These are phyloP conservation scores for Coleophoma cylindrospora DNA, from an alignment of 2,329 filamentous ascomycete species.

Conservation along the genomic window DNA sequence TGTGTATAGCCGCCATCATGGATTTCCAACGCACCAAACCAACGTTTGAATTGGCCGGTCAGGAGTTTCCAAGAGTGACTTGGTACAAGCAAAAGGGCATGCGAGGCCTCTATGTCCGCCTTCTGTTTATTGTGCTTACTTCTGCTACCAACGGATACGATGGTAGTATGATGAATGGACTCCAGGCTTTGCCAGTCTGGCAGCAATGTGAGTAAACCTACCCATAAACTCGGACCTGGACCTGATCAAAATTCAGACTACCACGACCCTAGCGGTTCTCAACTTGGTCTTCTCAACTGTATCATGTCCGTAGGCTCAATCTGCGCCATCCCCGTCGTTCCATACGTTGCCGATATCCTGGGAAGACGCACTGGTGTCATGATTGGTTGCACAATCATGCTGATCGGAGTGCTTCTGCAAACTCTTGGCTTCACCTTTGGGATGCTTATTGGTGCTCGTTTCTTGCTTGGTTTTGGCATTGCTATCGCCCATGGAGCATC, in stretches of 20 bases:
- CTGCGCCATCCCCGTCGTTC: constrained; percentile 38
- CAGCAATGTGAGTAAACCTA: constrained; percentile 24
- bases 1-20: too few relatives aligned
- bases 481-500: constrained; percentile 22
- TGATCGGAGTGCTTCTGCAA: constrained; percentile 38
- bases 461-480: constrained; percentile 30
- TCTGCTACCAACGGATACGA: constrained; percentile 51
- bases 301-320: constrained; percentile 45
- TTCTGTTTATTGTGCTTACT: constrained; percentile 26
- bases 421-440: constrained; percentile 30
- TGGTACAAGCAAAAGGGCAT: constrained; percentile 50
- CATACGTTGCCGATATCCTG: constrained; percentile 41
- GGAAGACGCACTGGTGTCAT: constrained; percentile 42
- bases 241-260: constrained; percentile 6
- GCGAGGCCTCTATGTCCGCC: constrained; percentile 48
- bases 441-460: constrained; percentile 38
- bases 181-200: constrained; percentile 37
- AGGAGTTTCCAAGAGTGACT: constrained; percentile 26
- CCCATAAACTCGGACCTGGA: background rate
- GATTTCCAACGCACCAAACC: too few relatives aligned
- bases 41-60: constrained; percentile 11
- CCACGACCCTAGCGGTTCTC: constrained; percentile 21
- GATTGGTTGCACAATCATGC: constrained; percentile 39
- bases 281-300: constrained; percentile 37
- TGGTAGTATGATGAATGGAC: constrained; percentile 34